Evolutionary conservation across 306 rosid genomes (phyloP).

Genomic region (Parietaria judaica): DNA sequence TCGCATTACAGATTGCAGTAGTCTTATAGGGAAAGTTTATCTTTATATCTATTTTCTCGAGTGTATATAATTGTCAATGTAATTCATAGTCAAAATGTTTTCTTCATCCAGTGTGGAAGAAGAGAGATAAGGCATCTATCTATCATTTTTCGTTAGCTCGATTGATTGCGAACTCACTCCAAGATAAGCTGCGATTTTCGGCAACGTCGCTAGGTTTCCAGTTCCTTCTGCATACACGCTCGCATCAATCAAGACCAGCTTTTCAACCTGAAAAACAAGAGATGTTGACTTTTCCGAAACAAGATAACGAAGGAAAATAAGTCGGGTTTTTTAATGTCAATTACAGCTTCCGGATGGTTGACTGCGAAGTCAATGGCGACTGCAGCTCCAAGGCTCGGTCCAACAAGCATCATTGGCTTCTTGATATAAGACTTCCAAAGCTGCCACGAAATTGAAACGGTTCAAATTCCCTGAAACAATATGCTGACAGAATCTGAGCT

Average conservation of each 20-base stretch:
- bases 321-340: slow-evolving; percentile 8
- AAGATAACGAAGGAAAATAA: not conserved
- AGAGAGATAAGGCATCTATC: too few relatives aligned
- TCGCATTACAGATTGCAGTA: not conserved
- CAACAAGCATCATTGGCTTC: slow-evolving; percentile 80
- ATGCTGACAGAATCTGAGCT: not conserved
- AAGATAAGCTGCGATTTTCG: slow-evolving; percentile 59
- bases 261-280: slow-evolving; percentile 64
- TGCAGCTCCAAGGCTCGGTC: slow-evolving; percentile 99
- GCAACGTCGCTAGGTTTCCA: slow-evolving; percentile 58
- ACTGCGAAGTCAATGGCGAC: slow-evolving; percentile 87
- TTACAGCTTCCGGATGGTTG: slow-evolving; percentile 83
- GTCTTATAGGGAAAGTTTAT: too few relatives aligned
- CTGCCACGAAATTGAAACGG: slow-evolving; percentile 35
- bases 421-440: slow-evolving; percentile 74
- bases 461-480: slow-evolving; percentile 3
- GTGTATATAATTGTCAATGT: not conserved
- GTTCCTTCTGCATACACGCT: slow-evolving; percentile 88
- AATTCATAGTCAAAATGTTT: not conserved
- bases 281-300: not conserved
- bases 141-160: too few relatives aligned
- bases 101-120: not conserved
- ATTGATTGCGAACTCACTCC: slow-evolving; percentile 46
- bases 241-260: slow-evolving; percentile 82
- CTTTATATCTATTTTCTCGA: too few relatives aligned